Conservation (phyloP, 2,329 filamentous ascomycete genomes). For the Parasarocladium wereldwijsianum region DNA sequence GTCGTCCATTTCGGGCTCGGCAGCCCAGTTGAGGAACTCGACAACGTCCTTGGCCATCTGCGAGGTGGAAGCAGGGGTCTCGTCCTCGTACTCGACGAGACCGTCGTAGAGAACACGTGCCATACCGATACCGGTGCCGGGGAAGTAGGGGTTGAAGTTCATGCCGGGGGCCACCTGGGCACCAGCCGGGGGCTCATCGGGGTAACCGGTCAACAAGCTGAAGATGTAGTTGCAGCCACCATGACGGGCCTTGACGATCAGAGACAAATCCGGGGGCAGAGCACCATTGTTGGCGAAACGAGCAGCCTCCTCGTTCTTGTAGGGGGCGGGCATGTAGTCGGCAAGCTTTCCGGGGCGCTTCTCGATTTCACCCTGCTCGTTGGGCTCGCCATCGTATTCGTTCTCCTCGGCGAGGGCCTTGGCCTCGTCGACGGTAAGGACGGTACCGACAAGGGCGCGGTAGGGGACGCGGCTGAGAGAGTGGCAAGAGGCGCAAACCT, state of each 20-base stretch:
- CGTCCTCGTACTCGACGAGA: conserved; percentile 95
- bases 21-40: conserved; percentile 98
- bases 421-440: conserved; percentile 95
- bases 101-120: conserved; percentile 96
- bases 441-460: conserved; percentile 74
- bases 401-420: conserved; percentile 95
- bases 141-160: conserved; percentile 99
- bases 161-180: conserved; percentile 73
- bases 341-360: conserved; percentile 98
- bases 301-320: conserved; percentile 98
- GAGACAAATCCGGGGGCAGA: conserved; percentile 87
- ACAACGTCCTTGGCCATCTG: conserved; percentile 99
- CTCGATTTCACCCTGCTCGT: conserved; percentile 95
- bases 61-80: conserved; percentile 81
- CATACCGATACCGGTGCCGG: conserved; percentile 97
- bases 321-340: conserved; percentile 86
- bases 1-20: conserved; percentile 98
- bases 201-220: conserved; percentile 90
- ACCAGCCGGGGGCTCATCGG: conserved; percentile 87
- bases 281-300: conserved; percentile 98
- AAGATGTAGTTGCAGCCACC: conserved; percentile 99
- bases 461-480: conserved; percentile 90
- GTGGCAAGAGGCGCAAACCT: conserved; percentile 97
- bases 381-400: conserved; percentile 96
- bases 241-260: conserved; percentile 96